Base-by-base conservation (phyloP, 2,329 filamentous ascomycete genomes). In the Calonectria hongkongensis region DNA sequence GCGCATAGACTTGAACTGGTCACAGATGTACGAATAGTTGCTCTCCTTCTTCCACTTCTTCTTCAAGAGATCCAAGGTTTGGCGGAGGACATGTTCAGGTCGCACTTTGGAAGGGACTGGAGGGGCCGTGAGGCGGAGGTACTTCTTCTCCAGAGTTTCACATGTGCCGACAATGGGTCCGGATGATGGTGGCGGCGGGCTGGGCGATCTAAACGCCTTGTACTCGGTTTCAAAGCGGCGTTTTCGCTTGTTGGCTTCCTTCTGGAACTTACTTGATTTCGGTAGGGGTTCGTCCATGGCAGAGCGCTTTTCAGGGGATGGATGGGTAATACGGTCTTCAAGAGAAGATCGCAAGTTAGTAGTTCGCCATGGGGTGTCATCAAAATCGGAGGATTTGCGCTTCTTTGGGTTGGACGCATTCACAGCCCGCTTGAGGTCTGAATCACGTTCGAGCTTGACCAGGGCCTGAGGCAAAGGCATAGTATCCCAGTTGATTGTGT, bases 1-100 rank as follows among this genome's bases (percentile, higher is more conserved):
- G 73, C 97, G 95, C 84, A 99, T 90, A 18, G 97, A 98, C 85
- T 99, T 99, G 89, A 99, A 98, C 89, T 99, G 97, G 83, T 99
- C 96, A 90, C 97, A 98, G 76, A 98, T 98, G 86, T 98, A 99
- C 78, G 92, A 93, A 85, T 99, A 99, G 86, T 98, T 98, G 86
- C 93, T 93, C 80, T 98, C 95, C 79, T 93, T 92, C 82, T 92
- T 94, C 97, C 97, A 99, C 86, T 98, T 98, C 87, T 93, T 94
- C 88, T 98, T 97, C 75, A 99, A 87, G 62, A 97, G 87, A 78
- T 97, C 95, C 84, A 99, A 86, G 7, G 96, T 96, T 85, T 97
- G 92, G 78, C 93, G 92, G 75, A 99, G 87, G 27, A 99, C 88
- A 62, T 86, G 86, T 81, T 98, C 89, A 27, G 97, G 97, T 56